phyloP scores from a whole-genome alignment of 2,329 filamentous ascomycete species.

The Nigrospora oryzae region DNA sequence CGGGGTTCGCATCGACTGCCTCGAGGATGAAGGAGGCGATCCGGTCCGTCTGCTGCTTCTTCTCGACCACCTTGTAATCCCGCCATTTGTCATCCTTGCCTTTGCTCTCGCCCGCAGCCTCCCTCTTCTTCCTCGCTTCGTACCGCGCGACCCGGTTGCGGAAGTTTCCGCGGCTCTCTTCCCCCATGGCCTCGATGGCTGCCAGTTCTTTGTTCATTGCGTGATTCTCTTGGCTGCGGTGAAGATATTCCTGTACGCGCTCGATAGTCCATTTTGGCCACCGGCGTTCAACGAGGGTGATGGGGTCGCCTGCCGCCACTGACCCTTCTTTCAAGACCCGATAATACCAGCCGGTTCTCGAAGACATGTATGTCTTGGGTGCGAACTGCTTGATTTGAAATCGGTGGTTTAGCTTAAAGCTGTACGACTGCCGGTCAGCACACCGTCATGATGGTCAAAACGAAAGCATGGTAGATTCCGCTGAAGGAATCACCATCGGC shows the following conservation, averaged over 20 bases:
- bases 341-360: conserved; percentile 60
- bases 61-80: conserved; percentile 38
- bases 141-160: conserved; percentile 40
- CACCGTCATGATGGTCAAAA: too few relatives aligned
- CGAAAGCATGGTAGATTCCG: too few relatives aligned
- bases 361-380: conserved; percentile 43
- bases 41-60: conserved; percentile 38
- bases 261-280: conserved; percentile 56
- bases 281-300: conserved; percentile 44
- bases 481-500: too few relatives aligned
- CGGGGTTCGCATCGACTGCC: conserved; percentile 24
- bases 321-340: conserved; percentile 47
- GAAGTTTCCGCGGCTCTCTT: conserved; percentile 40
- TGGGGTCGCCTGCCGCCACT: conserved; percentile 47
- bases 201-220: conserved; percentile 45
- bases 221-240: conserved; percentile 40
- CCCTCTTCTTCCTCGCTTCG: conserved; percentile 19
- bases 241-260: conserved; percentile 53
- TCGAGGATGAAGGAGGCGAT: conserved; percentile 46
- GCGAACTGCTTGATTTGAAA: conserved; percentile 57
- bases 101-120: conserved; percentile 8
- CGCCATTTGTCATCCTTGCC: conserved; percentile 27
- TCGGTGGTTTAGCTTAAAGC: conserved; percentile 62
- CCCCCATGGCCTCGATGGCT: conserved; percentile 39
- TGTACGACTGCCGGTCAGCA: conserved; percentile 15